Evolutionary conservation across 2,329 filamentous ascomycete species (phyloP).

Genomic region (Apiospora koreana): DNA sequence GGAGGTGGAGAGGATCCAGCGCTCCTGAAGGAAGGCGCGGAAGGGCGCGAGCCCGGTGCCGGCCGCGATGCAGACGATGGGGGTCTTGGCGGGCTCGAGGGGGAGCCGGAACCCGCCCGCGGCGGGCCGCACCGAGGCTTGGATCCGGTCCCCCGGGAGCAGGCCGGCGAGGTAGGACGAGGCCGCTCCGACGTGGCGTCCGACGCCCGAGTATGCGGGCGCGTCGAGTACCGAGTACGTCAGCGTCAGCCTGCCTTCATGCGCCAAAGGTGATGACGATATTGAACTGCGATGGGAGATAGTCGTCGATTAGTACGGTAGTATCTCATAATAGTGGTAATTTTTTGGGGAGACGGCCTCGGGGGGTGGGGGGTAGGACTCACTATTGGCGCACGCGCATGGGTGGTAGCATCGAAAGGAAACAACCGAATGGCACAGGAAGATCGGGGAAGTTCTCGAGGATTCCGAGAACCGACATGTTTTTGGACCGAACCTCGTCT

Average conservation of each 20-base stretch:
- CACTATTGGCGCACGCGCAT: slow-evolving; percentile 78
- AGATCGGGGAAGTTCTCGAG: slow-evolving; percentile 64
- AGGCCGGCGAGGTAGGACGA: slow-evolving; percentile 60
- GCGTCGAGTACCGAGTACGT: slow-evolving; percentile 68
- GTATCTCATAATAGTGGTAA: too few relatives aligned
- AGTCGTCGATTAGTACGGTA: not conserved
- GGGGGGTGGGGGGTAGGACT: slow-evolving; percentile 33
- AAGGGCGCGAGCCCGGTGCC: slow-evolving; percentile 64
- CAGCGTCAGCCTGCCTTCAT: slow-evolving; percentile 59
- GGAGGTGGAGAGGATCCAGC: slow-evolving; percentile 46
- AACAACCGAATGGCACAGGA: slow-evolving; percentile 63
- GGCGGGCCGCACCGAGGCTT: slow-evolving; percentile 38
- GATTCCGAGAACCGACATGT: slow-evolving; percentile 67
- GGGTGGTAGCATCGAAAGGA: slow-evolving; percentile 71
- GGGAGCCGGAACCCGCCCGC: slow-evolving; percentile 51
- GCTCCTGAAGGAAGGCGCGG: slow-evolving; percentile 64
- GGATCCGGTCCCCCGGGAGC: slow-evolving; percentile 40
- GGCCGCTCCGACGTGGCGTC: slow-evolving; percentile 59
- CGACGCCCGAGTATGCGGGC: slow-evolving; percentile 51
- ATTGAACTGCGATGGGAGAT: slow-evolving; percentile 55
- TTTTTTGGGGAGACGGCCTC: too few relatives aligned
- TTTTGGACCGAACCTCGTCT: slow-evolving; percentile 53
- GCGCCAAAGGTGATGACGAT: slow-evolving; percentile 69
- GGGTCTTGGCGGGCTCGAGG: slow-evolving; percentile 42
- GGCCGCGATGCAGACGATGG: slow-evolving; percentile 53